Percentiles rank a stretch among this genome's conserved stretches.
Evolutionary conservation across 1,139 yeast species (phyloP).

Genomic region (Starmera stellimalicola): DNA sequence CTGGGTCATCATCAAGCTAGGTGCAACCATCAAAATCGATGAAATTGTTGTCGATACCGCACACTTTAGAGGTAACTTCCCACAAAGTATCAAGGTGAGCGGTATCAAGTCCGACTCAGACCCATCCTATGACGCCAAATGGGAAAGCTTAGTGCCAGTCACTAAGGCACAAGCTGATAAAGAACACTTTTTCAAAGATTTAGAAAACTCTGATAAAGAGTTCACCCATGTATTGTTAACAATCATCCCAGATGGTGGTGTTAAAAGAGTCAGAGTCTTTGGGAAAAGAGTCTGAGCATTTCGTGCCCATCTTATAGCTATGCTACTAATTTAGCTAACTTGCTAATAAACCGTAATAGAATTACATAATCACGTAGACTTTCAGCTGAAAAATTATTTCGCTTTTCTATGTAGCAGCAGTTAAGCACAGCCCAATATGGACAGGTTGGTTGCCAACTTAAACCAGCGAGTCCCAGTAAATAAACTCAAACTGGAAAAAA

Average conservation of each 20-base stretch:
- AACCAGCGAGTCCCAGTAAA: slow-evolving; percentile 23
- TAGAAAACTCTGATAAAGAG: slow-evolving; percentile 17
- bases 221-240: slow-evolving; percentile 67
- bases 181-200: slow-evolving; percentile 48
- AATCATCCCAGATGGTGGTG: slow-evolving; percentile 94
- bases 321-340: no score
- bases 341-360: neutral
- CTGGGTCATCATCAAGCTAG: slow-evolving; percentile 81
- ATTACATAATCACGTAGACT: no score
- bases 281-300: slow-evolving; percentile 39
- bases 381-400: no score
- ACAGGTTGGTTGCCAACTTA: no score
- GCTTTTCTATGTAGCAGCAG: no score
- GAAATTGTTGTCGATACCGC: slow-evolving; percentile 79
- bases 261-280: slow-evolving; percentile 76
- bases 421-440: no score
- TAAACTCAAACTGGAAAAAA: slow-evolving; percentile 3
- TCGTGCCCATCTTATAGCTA: neutral
- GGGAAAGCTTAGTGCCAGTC: slow-evolving; percentile 61
- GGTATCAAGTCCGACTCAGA: slow-evolving; percentile 32
- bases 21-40: slow-evolving; percentile 48
- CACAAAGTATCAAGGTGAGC: slow-evolving; percentile 62
- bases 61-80: slow-evolving; percentile 88
- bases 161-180: slow-evolving; percentile 71
- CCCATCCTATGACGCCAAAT: slow-evolving; percentile 31